phyloP scores from a whole-genome alignment of 495 filamentous ascomycete species.

The Neurospora terricola region DNA sequence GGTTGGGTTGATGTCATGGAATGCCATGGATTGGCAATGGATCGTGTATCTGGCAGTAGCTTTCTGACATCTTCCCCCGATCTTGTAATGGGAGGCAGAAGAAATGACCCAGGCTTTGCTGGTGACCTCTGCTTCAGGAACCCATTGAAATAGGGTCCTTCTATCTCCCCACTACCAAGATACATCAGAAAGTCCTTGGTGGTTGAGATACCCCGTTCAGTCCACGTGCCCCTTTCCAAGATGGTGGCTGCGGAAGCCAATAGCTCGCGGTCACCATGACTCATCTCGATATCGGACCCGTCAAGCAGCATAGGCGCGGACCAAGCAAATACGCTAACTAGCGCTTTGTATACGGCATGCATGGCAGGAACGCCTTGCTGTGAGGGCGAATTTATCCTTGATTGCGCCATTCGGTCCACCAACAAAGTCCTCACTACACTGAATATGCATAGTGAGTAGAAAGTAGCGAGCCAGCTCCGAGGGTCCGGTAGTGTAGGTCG shows the following conservation, averaged over 20 bases:
- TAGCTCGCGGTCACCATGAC: constrained; percentile 25
- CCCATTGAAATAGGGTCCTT: constrained; percentile 30
- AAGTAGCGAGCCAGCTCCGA: constrained; percentile 35
- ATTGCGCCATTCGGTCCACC: constrained; percentile 31
- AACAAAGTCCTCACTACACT: constrained; percentile 39
- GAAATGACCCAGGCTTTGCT: constrained; percentile 16
- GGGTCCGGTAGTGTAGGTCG: constrained; percentile 26
- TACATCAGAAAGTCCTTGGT: constrained; percentile 34
- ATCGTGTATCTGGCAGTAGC: constrained; percentile 33
- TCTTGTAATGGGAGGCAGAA: constrained; percentile 23
- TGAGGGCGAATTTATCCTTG: constrained; percentile 21
- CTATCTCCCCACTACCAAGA: constrained; percentile 35
- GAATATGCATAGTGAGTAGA: constrained; percentile 40
- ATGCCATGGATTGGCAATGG: constrained; percentile 29
- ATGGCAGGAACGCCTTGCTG: constrained; percentile 26
- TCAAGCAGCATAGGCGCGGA: constrained; percentile 35
- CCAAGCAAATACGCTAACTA: constrained; percentile 33
- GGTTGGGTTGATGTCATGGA: constrained; percentile 5
- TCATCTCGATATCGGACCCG: constrained; percentile 22
- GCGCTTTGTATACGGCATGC: constrained; percentile 37
- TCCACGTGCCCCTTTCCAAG: constrained; percentile 33
- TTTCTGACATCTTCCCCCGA: constrained; percentile 26
- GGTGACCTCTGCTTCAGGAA: constrained; percentile 35
- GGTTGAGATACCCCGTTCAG: constrained; percentile 29
- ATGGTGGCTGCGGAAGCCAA: constrained; percentile 21